phyloP scores from a whole-genome alignment of 345 rosid genomes.

The Populus deltoides region DNA sequence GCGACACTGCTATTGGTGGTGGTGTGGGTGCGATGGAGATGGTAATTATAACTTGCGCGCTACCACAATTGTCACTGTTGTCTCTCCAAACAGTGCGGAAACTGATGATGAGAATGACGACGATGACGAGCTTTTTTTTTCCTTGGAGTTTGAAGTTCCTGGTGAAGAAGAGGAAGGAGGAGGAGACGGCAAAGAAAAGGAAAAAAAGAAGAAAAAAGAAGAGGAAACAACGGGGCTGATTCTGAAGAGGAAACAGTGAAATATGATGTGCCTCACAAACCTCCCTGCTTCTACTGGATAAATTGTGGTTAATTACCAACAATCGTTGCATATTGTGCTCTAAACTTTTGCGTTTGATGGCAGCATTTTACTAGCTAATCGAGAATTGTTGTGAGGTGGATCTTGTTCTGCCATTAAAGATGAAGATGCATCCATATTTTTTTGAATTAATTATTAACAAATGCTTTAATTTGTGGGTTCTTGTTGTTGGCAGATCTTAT shows the following conservation, averaged over 20 bases:
- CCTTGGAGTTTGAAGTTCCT: constrained; percentile 67
- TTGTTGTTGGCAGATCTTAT: background rate
- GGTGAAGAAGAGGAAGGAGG: constrained; percentile 46
- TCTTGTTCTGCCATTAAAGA: background rate
- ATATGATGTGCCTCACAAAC: background rate
- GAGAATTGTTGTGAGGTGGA: background rate
- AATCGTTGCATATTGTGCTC: background rate
- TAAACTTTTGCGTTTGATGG: background rate
- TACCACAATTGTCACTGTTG: constrained; percentile 48
- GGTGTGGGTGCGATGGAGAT: constrained; percentile 9
- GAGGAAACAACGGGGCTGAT: constrained; percentile 17
- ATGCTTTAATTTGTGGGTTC: background rate
- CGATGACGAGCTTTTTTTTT: constrained; percentile 87
- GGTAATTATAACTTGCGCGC: constrained; percentile 21
- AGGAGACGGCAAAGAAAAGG: background rate
- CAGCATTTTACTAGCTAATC: background rate
- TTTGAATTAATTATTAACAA: background rate
- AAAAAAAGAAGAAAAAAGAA: background rate
- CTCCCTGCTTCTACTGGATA: background rate
- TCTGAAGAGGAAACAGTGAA: constrained; percentile 3
- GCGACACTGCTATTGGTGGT: background rate
- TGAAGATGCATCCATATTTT: background rate
- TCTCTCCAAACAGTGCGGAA: constrained; percentile 19
- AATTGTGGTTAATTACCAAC: background rate
- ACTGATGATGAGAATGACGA: constrained; percentile 36